Conservation (phyloP, 1,139 yeast genomes). For the Candida mesenterica region DNA sequence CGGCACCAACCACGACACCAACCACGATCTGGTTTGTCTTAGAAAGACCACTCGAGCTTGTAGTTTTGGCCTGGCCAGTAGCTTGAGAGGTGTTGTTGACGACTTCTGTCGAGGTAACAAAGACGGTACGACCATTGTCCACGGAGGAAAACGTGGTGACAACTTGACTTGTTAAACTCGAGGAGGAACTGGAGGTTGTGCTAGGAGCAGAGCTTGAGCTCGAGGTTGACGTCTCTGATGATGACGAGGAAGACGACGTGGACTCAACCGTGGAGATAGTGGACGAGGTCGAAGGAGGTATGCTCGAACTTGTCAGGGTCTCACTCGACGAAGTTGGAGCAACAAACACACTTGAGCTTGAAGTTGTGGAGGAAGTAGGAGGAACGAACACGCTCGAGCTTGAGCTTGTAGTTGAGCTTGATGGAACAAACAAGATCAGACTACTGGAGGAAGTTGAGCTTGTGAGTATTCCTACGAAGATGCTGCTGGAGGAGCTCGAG, state of each 20-base stretch:
- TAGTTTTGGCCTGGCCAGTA: slow-evolving; percentile 10
- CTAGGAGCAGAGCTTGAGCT: not conserved
- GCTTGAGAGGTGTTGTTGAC: slow-evolving; percentile 25
- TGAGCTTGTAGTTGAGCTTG: no score
- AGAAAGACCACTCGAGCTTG: slow-evolving; percentile 33
- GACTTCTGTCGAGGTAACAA: slow-evolving; percentile 39
- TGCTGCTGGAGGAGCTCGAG: no score
- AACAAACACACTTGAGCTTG: slow-evolving; percentile 4
- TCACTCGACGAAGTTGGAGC: slow-evolving; percentile 4
- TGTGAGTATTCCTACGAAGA: no score
- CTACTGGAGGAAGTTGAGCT: no score
- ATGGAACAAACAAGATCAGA: no score
- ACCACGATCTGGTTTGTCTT: slow-evolving; percentile 46
- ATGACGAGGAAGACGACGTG: slow-evolving; percentile 5
- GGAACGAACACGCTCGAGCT: no score
- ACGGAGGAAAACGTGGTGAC: slow-evolving; percentile 33
- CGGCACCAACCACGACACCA: slow-evolving; percentile 53
- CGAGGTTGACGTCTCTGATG: not conserved
- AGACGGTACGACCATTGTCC: slow-evolving; percentile 36
- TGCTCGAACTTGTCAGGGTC: slow-evolving; percentile 1
- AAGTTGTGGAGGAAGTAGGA: slow-evolving; percentile 5
- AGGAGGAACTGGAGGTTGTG: slow-evolving; percentile 7
- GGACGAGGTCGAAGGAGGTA: slow-evolving; percentile 14
- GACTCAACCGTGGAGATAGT: slow-evolving; percentile 6
- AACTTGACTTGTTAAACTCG: slow-evolving; percentile 12